A percentile compares a stretch with the other conserved stretches of the same genome.
phyloP scores from a whole-genome alignment of 495 filamentous ascomycete species.

The Neurospora sp. region DNA sequence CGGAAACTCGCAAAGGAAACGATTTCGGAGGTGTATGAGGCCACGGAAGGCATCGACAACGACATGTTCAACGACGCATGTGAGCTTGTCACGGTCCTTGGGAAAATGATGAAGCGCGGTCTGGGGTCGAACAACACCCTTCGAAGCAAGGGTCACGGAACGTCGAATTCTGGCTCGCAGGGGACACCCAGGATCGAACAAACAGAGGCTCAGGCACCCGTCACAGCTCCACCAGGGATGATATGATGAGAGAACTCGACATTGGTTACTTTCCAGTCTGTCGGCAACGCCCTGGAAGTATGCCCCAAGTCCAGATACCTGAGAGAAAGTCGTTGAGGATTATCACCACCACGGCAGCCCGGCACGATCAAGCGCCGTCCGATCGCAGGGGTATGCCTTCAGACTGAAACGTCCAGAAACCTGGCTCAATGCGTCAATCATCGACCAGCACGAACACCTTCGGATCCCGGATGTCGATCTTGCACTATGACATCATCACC shows the following conservation, averaged over 20 bases:
- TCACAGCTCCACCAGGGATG: conserved; percentile 18
- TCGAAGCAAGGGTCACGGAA: conserved; percentile 15
- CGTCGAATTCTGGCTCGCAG: conserved; percentile 18
- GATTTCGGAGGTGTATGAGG: conserved; percentile 84
- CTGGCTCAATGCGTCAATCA: background rate
- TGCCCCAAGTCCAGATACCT: background rate
- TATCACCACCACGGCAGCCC: background rate
- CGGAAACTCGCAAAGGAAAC: conserved; percentile 69
- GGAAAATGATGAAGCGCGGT: conserved; percentile 69
- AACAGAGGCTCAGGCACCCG: background rate
- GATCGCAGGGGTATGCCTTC: background rate
- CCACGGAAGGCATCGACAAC: conserved; percentile 84
- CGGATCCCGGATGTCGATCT: background rate
- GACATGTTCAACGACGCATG: conserved; percentile 75
- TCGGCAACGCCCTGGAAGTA: background rate
- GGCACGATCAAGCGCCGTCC: background rate
- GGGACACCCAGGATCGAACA: conserved; percentile 16
- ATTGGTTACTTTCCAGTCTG: background rate
- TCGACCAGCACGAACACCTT: background rate
- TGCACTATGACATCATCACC: background rate
- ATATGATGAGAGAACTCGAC: conserved; percentile 9
- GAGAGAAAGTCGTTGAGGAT: background rate
- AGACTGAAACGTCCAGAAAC: background rate
- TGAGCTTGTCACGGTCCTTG: conserved; percentile 61
- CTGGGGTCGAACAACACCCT: conserved; percentile 26